Evolutionary conservation across 495 filamentous ascomycete genomes (phyloP), one percentile per base, ranked within the genome.

Genomic region (Poronia punctata): DNA sequence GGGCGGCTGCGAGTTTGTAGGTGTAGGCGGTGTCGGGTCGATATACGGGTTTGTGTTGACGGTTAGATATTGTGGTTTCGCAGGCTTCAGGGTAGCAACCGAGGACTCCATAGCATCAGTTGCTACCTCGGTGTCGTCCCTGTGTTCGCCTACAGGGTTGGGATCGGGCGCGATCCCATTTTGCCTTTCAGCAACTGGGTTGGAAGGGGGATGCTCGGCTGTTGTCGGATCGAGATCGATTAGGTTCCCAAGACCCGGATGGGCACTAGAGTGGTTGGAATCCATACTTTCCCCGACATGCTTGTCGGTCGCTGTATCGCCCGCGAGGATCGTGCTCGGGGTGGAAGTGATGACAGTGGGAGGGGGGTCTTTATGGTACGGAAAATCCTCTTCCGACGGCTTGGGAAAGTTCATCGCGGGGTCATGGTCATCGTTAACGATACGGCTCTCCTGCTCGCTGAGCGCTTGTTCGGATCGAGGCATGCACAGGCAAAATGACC

Each of bases 11-110:
- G 70, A 71, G 9, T 50, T 46, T 25, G 55, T 54, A 5, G 83
- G 79, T 8, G 80, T 81, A 5, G 73, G 74, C 3, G 80, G 70
- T 3, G 76, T 79, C 18, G 79, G 73, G 45, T 82, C 82, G 29
- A 83, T 61, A 51, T 88, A 86, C 4, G 66, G 47, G 21, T 33
- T 40, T 3, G 62, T 53, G 23, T 66, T 68, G 19, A 66, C 57
- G 4, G 57, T 64, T 16, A 71, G 52, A 35, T 57, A 65, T 30
- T 68, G 62, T 17, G 60, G 61, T 12, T 61, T 68, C n/a, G 59
- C 45, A 16, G 68, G 68, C 29, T 66, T 72, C 41, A 76, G 40
- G 14, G 72, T 76, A 11, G 70, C 65, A 23, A 71, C 64, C 5
- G 72, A 76, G 3, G 72, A 73, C 29, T 71, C 66, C 69, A 74